Conservation (phyloP, 1,284 basidiomycete species). For the Naganishia cerealis region DNA sequence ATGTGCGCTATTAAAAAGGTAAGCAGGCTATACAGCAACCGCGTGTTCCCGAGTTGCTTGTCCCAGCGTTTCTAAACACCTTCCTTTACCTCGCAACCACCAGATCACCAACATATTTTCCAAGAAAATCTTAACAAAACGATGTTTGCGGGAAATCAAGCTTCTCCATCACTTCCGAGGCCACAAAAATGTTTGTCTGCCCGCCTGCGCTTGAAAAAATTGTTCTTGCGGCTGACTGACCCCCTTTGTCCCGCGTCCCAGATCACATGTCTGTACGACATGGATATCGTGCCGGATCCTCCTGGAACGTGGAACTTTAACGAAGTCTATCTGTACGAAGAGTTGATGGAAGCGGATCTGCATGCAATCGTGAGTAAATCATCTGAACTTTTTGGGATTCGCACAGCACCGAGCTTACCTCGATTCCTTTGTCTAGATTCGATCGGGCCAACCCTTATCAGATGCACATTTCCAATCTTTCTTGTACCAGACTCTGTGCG, state of each 20-base stretch:
- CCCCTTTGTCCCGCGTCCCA: not conserved
- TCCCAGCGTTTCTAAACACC: not conserved
- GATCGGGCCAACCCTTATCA: constrained; percentile 93
- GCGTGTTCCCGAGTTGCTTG: not conserved
- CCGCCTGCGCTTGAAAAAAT: not conserved
- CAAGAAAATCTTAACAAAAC: constrained; percentile 88
- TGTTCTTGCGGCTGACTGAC: not conserved
- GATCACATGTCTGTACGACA: constrained; percentile 74
- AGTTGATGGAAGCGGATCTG: constrained; percentile 98
- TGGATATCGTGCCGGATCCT: constrained; percentile 90
- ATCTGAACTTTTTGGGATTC: not conserved
- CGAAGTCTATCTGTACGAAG: constrained; percentile 94
- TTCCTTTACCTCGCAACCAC: not conserved
- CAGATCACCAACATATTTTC: constrained; percentile 93
- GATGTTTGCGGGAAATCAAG: constrained; percentile 91
- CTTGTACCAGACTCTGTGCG: constrained; percentile 97
- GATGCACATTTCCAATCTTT: constrained; percentile 99
- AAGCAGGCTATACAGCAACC: not conserved
- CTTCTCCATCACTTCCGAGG: constrained; percentile 92
- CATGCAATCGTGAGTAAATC: constrained; percentile 80
- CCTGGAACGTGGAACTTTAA: constrained; percentile 78
- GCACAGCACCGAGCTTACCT: constrained; percentile 26
- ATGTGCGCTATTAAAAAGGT: constrained; percentile 90
- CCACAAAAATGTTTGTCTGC: constrained; percentile 78
- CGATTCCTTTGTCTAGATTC: constrained; percentile 66